Evolutionary conservation across 164 flowering plant genomes (phyloP), one percentile per base, ranked within the genome.

Genomic region (Chimonanthus salicifolius): DNA sequence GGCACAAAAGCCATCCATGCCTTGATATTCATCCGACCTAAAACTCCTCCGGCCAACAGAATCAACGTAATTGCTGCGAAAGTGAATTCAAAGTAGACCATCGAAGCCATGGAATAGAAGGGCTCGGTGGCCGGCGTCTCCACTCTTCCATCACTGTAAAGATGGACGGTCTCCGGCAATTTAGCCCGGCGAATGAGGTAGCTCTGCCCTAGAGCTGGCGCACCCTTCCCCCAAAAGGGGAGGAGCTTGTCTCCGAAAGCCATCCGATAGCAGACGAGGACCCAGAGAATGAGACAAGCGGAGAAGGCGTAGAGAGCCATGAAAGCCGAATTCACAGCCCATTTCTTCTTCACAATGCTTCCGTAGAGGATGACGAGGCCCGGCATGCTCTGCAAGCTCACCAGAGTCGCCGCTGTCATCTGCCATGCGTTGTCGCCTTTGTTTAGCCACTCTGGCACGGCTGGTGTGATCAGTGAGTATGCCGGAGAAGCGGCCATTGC

Each of bases 21-120:
- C 63, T 67, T 76, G 74, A 79, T 73, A 49, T 71, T 79, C 82
- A 79, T 79, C 66, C 82, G 68, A 10, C 72, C 82, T 5, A 79
- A 72, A 21, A 79, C 62, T 1, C 75, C 60, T n/a, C 82, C 82
- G 6, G 82, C 82, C 44, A 80, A 68, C 0, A 80, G 74, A 1
- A 80, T 77, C 15, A 77, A 47, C 20, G 82, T 80, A 10, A 80
- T 70, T 18, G 82, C 82, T 6, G 82, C 79, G 47, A 77, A 80
- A 20, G 84, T 81, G 84, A 85, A 88, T 62, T 88, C 87, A 64
- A 84, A 88, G 72, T 84, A 85, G 4, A 88, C 91, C 1, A 86
- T 83, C 20, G 88, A 11, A 49, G 88, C 91, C 74, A 74, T 76
- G 45, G 79, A 77, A 21, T 54, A 80, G 10, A 66, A 50, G 0